Evolutionary conservation across 371 early-diverging fungal species (phyloP).

Genomic region (Smittium culicis): DNA sequence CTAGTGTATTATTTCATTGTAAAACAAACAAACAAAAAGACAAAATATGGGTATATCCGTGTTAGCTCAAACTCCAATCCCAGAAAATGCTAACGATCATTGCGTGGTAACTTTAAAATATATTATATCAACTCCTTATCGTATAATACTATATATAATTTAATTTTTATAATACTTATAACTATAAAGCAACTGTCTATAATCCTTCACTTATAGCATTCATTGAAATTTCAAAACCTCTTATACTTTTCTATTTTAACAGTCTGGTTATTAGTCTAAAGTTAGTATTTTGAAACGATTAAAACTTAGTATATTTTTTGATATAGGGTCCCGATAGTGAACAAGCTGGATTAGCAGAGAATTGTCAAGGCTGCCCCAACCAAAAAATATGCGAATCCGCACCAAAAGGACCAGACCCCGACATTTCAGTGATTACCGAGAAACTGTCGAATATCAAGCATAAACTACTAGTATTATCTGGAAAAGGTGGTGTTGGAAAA

Average conservation of each 20-base stretch:
- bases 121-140: no score
- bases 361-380: conserved; percentile 97
- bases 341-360: conserved; percentile 78
- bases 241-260: no score
- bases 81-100: conserved; percentile 28
- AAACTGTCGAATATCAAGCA: conserved; percentile 50
- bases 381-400: conserved; percentile 78
- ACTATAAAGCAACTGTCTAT: no score
- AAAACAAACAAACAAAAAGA: no score
- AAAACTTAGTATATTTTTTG: conserved; percentile 18
- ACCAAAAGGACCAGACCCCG: conserved; percentile 92
- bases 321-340: conserved; percentile 62
- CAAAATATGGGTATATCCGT: not conserved
- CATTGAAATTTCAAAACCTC: no score
- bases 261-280: no score
- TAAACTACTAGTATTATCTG: conserved; percentile 89
- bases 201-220: no score
- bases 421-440: conserved; percentile 55
- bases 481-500: conserved; percentile 99
- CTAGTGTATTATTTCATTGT: no score
- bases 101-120: conserved; percentile 22
- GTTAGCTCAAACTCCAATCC: not conserved
- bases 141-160: no score
- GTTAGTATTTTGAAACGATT: no score
- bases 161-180: no score